phyloP scores from a whole-genome alignment of 108 stramenopile species.

The Bacterosira constricta region DNA sequence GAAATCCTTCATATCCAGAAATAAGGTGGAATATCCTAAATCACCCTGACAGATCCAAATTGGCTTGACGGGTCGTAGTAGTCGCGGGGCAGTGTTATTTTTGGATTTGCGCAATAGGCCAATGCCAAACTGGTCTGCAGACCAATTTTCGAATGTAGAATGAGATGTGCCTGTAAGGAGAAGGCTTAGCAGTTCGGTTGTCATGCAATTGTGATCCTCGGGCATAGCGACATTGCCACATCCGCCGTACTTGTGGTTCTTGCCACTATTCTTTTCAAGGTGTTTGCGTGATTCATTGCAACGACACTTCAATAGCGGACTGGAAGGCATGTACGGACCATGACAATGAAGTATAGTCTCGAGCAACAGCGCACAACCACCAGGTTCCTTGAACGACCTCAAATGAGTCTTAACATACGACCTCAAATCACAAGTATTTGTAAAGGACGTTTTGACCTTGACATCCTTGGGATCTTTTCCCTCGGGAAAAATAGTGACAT shows the following conservation, averaged over 20 bases:
- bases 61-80: slow-evolving; percentile 63
- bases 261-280: slow-evolving; percentile 23
- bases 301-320: slow-evolving; percentile 16
- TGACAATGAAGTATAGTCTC: slow-evolving; percentile 79
- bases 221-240: slow-evolving; percentile 30
- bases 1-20: slow-evolving; percentile 37
- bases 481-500: slow-evolving; percentile 29
- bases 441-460: slow-evolving; percentile 57
- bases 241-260: too few species aligned
- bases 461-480: slow-evolving; percentile 47
- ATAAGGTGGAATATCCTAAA: slow-evolving; percentile 62
- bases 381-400: slow-evolving; percentile 58
- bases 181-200: slow-evolving; percentile 64
- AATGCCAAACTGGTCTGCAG: slow-evolving; percentile 61
- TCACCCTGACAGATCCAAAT: slow-evolving; percentile 78
- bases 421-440: slow-evolving; percentile 64
- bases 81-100: slow-evolving; percentile 29
- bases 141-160: slow-evolving; percentile 58
- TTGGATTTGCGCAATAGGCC: slow-evolving; percentile 53
- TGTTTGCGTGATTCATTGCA: slow-evolving; percentile 28
- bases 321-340: slow-evolving; percentile 31
- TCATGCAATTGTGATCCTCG: slow-evolving; percentile 60
- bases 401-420: slow-evolving; percentile 68
- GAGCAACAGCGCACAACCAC: slow-evolving; percentile 83
- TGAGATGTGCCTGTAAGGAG: slow-evolving; percentile 66